Evolutionary conservation across 495 filamentous ascomycete species (phyloP).

Genomic region (Neurospora sp.): DNA sequence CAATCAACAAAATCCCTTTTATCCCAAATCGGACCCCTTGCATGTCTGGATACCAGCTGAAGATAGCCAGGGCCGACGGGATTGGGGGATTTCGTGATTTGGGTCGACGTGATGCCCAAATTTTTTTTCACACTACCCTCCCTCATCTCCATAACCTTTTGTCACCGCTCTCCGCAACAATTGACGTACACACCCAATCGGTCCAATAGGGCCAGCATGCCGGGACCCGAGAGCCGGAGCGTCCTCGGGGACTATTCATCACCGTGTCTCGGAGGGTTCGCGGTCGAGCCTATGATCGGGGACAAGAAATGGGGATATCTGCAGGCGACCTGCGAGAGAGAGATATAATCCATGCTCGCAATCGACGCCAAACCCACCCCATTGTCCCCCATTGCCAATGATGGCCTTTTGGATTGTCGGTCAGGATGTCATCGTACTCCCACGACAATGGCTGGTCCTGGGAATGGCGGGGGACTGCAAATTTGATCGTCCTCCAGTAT

Average conservation of each 20-base stretch:
- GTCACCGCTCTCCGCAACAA: neutral
- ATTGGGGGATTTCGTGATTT: neutral
- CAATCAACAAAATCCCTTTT: neutral
- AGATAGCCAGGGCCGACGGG: neutral
- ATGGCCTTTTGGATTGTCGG: neutral
- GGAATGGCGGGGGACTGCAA: neutral
- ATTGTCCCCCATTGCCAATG: neutral
- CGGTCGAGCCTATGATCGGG: neutral
- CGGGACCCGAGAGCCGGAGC: neutral
- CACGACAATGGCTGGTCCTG: neutral
- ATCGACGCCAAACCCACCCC: neutral
- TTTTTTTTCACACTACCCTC: neutral
- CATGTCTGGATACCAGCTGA: conserved; percentile 9
- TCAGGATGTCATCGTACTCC: neutral
- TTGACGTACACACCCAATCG: neutral
- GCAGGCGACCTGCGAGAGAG: neutral
- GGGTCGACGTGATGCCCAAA: neutral
- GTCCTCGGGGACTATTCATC: neutral
- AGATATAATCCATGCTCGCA: neutral
- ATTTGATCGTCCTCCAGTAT: neutral
- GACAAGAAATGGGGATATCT: neutral
- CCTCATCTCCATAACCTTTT: neutral
- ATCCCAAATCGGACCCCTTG: conserved; percentile 5
- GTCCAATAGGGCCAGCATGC: neutral
- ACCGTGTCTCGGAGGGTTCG: neutral